Evolutionary conservation across 2,329 filamentous ascomycete genomes (phyloP).

Genomic region (Aspergillus sp.): DNA sequence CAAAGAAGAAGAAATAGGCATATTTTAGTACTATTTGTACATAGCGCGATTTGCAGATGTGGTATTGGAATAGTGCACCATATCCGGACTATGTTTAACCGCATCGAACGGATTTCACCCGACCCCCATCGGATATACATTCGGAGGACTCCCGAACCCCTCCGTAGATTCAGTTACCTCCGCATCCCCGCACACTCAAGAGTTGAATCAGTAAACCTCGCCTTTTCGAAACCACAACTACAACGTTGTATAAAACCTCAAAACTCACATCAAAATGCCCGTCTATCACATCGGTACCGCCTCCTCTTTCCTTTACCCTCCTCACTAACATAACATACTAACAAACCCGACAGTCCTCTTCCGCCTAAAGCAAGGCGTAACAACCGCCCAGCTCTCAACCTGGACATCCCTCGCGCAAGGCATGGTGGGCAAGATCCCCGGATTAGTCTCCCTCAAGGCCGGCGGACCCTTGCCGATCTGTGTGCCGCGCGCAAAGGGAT

Average conservation of each 20-base stretch:
- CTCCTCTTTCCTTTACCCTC: constrained; percentile 3
- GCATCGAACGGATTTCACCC: background rate
- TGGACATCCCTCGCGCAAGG: constrained; percentile 37
- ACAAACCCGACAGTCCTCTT: constrained; percentile 42
- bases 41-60: background rate
- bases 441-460: constrained; percentile 43
- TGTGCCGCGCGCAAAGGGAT: constrained; percentile 50
- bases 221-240: background rate
- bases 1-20: constrained; percentile 64
- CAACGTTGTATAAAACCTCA: background rate
- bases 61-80: background rate
- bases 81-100: background rate
- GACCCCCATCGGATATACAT: background rate
- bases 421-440: constrained; percentile 51
- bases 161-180: background rate
- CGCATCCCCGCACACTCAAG: constrained; percentile 1
- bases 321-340: background rate
- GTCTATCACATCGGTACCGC: constrained; percentile 46
- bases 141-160: background rate
- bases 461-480: constrained; percentile 45
- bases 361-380: constrained; percentile 47
- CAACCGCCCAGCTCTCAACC: constrained; percentile 35
- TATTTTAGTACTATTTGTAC: background rate
- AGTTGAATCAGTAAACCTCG: background rate
- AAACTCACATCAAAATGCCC: constrained; percentile 34